A percentile compares a stretch with the other conserved stretches of the same genome.
These are phyloP conservation scores for Trichosanthes truncata DNA, from an alignment of 306 rosid species.

Conservation along the genomic window DNA sequence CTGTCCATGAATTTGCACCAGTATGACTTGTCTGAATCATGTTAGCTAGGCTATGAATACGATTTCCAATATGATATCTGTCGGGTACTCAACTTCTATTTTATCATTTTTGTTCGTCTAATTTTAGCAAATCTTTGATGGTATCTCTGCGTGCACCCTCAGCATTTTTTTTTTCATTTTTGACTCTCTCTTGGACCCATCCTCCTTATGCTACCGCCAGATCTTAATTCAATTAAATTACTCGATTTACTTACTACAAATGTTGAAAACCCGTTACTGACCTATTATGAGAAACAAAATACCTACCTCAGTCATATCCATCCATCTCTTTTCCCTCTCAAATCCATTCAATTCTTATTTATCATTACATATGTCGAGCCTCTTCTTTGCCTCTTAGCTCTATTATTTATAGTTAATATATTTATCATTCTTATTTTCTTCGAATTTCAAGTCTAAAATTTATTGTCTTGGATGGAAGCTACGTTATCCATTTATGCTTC, in stretches of 20 bases:
- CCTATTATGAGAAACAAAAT: background rate
- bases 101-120: background rate
- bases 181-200: background rate
- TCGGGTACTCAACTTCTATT: background rate
- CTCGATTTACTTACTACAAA: background rate
- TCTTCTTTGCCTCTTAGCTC: background rate
- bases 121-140: background rate
- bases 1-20: background rate
- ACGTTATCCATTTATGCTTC: background rate
- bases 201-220: background rate
- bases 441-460: background rate
- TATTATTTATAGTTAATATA: background rate
- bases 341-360: background rate
- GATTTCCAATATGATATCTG: background rate
- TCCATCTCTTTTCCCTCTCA: background rate
- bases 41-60: background rate
- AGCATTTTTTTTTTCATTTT: background rate
- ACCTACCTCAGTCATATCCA: background rate
- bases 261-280: background rate
- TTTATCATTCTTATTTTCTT: background rate
- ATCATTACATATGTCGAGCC: background rate
- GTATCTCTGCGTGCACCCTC: background rate
- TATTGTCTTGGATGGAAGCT: background rate
- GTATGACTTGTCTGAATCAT: background rate
- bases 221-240: background rate